Base-by-base conservation (phyloP, 148 eudicot species). In the Vaccinium darrowii region DNA sequence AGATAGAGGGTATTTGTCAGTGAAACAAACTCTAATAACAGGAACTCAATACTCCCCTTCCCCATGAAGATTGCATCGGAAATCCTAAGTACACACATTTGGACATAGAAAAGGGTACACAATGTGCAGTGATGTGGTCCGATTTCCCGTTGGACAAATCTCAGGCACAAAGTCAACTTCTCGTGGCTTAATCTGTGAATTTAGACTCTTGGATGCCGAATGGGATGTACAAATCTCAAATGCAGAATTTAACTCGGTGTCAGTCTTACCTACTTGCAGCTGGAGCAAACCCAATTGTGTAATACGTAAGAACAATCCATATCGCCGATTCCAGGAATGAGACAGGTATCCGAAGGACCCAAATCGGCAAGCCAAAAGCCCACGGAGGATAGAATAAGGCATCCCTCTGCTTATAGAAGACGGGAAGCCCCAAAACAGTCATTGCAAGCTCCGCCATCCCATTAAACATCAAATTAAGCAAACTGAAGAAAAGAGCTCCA, bases 311-410 rank as follows among this genome's bases (percentile, higher is more conserved):
- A 69, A 88, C 30, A 72, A 88, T 84, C 92, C 92, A 90, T 69
- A 90, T 90, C 13, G 82, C 82, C 19, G 92, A 88, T 83, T 90
- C 92, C 84, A 87, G 19, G 58, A 88, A 33, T 18, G 92, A 90
- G 74, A 90, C 74, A 9, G 92, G 92, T 72, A 90, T 74, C 14
- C 90, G 84, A 13, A 90, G 88, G 69, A 90, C 84, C 89, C 92
- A 90, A 86, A 90, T 87, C 1, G 92, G 92, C 47, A 90, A 80
- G 18, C 88, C 89, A 88, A 90, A 90, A 65, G 92, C 90, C 92
- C 92, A 90, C 1, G 92, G 89, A 8, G 91, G 89, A 58, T 82
- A 87, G 71, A 88, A 86, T 54, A 88, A 74, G 15, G 91, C 58
- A 84, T 91, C 88, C 81, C 91, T 79, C 23, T 86, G 89, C 75